Evolutionary conservation across 768 basidiomycete genomes (phyloP).

Genomic region (Tulasnella sp.): DNA sequence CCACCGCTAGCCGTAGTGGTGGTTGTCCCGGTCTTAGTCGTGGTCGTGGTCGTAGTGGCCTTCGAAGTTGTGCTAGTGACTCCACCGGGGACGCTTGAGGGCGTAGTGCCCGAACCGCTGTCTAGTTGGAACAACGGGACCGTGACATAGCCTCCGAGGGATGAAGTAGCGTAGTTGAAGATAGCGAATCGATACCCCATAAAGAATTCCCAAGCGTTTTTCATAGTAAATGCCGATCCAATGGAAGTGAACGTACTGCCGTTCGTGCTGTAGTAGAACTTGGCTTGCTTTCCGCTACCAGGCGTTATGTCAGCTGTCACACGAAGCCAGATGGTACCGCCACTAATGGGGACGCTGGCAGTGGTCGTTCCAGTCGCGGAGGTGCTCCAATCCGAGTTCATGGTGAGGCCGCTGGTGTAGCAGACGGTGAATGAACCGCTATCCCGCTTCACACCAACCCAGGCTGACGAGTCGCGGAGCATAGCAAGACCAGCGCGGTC

Average conservation of each 20-base stretch:
- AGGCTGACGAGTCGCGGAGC: slow-evolving; percentile 19
- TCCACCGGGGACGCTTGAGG: background rate
- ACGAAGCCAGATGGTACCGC: no score
- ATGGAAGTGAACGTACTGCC: no score
- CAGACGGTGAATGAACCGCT: no score
- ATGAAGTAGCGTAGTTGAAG: slow-evolving; percentile 25
- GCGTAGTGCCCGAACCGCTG: no score
- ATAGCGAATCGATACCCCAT: slow-evolving; percentile 29
- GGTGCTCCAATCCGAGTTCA: no score
- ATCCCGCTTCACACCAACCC: no score
- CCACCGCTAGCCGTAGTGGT: background rate
- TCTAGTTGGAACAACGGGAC: no score
- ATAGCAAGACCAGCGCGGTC: background rate
- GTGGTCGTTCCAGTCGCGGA: no score
- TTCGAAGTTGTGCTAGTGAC: background rate
- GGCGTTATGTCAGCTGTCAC: slow-evolving; percentile 22
- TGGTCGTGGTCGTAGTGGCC: no score
- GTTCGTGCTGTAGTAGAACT: slow-evolving; percentile 29
- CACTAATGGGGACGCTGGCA: no score
- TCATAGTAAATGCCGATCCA: slow-evolving; percentile 11
- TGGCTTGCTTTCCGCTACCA: background rate
- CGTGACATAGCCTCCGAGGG: no score
- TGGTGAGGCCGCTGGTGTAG: no score
- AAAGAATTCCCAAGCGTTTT: slow-evolving; percentile 26
- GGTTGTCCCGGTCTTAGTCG: background rate